Evolutionary conservation across 176 grass and related monocot species (phyloP).

Genomic region (Luzula sylvatica): DNA sequence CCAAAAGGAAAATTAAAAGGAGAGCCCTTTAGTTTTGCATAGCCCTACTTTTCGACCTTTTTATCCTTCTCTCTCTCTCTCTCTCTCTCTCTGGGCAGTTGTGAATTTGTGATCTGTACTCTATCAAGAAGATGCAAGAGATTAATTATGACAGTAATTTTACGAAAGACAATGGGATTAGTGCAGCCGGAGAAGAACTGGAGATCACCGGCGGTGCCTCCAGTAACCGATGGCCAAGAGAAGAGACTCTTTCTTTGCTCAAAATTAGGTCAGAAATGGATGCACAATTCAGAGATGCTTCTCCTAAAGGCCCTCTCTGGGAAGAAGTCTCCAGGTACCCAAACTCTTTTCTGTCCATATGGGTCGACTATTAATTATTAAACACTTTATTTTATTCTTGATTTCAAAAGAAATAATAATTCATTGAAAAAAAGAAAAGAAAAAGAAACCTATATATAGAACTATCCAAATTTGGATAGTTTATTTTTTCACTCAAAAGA

Average conservation of each 20-base stretch:
- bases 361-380: too few relatives aligned
- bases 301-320: slow-evolving; percentile 88
- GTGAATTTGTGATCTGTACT: too few relatives aligned
- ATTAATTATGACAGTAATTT: slow-evolving; percentile 1
- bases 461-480: not conserved
- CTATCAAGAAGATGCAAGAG: not conserved
- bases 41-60: slow-evolving; percentile 28
- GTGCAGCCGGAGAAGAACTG: slow-evolving; percentile 17
- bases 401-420: slow-evolving; percentile 40
- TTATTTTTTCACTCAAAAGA: too few relatives aligned
- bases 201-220: slow-evolving; percentile 15
- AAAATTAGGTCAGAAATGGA: slow-evolving; percentile 99
- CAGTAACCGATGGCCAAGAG: slow-evolving; percentile 81
- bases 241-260: slow-evolving; percentile 91
- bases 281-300: slow-evolving; percentile 80
- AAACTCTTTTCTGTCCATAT: not conserved
- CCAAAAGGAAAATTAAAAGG: slow-evolving; percentile 24
- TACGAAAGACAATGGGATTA: slow-evolving; percentile 7
- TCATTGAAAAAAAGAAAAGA: slow-evolving; percentile 55
- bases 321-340: slow-evolving; percentile 82
- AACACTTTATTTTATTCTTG: slow-evolving; percentile 12
- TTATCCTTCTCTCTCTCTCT: slow-evolving; percentile 9
- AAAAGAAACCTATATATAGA: not conserved
- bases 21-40: slow-evolving; percentile 53
- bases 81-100: not conserved